Evolutionary conservation across 306 rosid genomes (phyloP).

Genomic region (Delonix regia): DNA sequence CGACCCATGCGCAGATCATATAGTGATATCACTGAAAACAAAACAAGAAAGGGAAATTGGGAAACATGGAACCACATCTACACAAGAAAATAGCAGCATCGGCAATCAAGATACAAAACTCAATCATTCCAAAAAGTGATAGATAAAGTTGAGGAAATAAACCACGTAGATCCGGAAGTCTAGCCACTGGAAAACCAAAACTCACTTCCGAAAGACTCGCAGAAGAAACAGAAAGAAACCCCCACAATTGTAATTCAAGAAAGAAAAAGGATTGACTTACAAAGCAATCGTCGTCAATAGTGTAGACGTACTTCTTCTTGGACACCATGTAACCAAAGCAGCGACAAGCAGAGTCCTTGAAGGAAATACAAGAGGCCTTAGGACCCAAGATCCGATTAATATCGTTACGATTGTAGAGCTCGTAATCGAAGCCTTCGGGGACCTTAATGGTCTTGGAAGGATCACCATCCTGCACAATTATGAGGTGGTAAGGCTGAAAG

Average conservation of each 20-base stretch:
- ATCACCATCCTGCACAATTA: slow-evolving; percentile 79
- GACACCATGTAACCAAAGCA: slow-evolving; percentile 79
- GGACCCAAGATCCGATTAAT: slow-evolving; percentile 67
- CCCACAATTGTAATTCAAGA: background rate
- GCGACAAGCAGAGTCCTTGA: slow-evolving; percentile 85
- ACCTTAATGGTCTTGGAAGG: slow-evolving; percentile 62
- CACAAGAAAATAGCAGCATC: background rate
- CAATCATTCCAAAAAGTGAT: background rate
- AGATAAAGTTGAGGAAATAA: background rate
- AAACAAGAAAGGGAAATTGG: background rate
- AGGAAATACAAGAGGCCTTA: slow-evolving; percentile 74
- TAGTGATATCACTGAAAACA: background rate
- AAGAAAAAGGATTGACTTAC: slow-evolving; percentile 41
- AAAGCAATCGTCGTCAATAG: slow-evolving; percentile 81
- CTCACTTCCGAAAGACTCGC: slow-evolving; percentile 5
- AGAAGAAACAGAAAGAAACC: background rate
- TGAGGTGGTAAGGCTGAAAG: slow-evolving; percentile 68
- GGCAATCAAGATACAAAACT: background rate
- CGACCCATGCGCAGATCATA: background rate
- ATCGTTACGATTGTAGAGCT: slow-evolving; percentile 70
- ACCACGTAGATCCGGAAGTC: slow-evolving; percentile 23
- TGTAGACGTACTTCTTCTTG: slow-evolving; percentile 75
- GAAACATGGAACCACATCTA: background rate
- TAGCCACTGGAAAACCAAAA: background rate
- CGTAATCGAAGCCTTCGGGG: slow-evolving; percentile 69